Evolutionary conservation across 2,329 filamentous ascomycete species (phyloP), one percentile per base, ranked within the genome.

Genomic region (Myriangium duriaei): DNA sequence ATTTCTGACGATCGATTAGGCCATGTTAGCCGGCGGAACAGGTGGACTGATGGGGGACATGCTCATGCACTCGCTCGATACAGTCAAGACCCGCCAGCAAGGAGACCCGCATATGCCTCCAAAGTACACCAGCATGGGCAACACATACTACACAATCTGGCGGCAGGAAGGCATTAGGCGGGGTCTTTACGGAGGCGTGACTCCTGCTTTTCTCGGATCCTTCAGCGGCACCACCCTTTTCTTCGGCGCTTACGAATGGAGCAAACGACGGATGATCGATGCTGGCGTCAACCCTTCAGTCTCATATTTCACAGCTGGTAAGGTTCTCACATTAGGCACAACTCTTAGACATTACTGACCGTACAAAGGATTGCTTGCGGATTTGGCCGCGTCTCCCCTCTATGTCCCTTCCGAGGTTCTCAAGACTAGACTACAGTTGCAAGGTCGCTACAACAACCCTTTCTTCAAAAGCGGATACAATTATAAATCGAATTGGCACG

Each of bases 31-130:
- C 21, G 91, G 91, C 54, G 91, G 88, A 43, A 68, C 92, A 37
- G 91, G 92, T 54, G 91, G 91, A 37, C 87, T 83, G 11, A 92
- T 81, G 40, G 91, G 92, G 42, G 91, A 98, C 60, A 81, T 98
- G 72, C 68, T 98, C 48, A 98, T 98, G 91, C 91, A 98, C 65
- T 96, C 88, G 32, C 73, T 98, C 54, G 91, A 98, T 60, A 98
- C 91, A 1, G 91, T 98, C 52, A 98, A 98, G 65, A 98, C 91
- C 32, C 76, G 91, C 50, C 92, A 98, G 59, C 91, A 98, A 62
- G 91, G 88, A 53, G 91, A 96, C 54, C 87, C 88, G 31, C 81
- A 91, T 56, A 73, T 94, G 43, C 91, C 91, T 14, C 81, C 91
- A 1, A 93, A 83, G 62, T 98, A 98, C 63, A 80, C 81, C 9